phyloP scores from a whole-genome alignment of 495 filamentous ascomycete species.

The Pseudevernia furfuracea region DNA sequence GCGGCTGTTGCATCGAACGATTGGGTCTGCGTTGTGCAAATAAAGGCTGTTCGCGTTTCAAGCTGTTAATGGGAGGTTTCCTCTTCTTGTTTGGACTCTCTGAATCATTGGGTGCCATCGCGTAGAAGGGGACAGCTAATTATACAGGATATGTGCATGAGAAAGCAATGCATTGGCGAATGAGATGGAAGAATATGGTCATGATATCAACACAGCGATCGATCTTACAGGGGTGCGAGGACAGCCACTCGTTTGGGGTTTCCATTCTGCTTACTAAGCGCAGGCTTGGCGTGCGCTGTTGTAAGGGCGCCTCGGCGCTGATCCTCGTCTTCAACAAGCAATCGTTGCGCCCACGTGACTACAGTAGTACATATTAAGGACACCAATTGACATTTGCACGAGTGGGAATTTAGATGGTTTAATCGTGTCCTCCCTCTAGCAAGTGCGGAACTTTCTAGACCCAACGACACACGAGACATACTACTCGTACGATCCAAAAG shows the following conservation, averaged over 20 bases:
- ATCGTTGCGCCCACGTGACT: too few species aligned
- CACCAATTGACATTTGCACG: too few species aligned
- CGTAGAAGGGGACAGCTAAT: background rate
- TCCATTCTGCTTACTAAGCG: background rate
- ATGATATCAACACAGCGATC: slow-evolving; percentile 1
- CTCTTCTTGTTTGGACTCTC: slow-evolving; percentile 18
- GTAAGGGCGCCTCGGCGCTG: background rate
- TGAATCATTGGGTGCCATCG: slow-evolving; percentile 20
- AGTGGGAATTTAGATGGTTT: too few species aligned
- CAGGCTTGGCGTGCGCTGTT: background rate
- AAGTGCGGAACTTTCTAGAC: too few species aligned
- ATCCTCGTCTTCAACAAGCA: too few species aligned
- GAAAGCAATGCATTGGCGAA: background rate
- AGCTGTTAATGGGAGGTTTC: slow-evolving; percentile 14
- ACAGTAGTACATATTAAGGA: too few species aligned
- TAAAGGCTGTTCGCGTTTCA: slow-evolving; percentile 25
- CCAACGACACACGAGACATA: too few species aligned
- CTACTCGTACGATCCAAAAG: too few species aligned
- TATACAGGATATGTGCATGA: background rate
- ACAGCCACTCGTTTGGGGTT: background rate
- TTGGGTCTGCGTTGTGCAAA: slow-evolving; percentile 20
- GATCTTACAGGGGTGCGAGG: background rate
- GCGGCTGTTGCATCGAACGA: slow-evolving; percentile 24
- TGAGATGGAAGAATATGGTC: background rate
- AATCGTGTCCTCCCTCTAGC: too few species aligned